Base-by-base conservation (phyloP, 331 rosid species). In the Malus hybrid region DNA sequence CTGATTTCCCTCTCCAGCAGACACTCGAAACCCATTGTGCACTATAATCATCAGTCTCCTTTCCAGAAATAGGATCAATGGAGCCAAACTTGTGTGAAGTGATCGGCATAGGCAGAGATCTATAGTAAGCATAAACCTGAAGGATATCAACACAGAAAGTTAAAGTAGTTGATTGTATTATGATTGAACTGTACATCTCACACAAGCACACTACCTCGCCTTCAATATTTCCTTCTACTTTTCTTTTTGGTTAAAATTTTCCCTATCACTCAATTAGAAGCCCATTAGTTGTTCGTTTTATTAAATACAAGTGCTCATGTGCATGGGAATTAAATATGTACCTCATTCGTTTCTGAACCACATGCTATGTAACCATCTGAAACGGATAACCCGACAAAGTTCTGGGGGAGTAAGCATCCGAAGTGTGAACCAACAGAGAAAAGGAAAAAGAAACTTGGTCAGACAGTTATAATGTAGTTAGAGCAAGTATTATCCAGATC, bases 301-400 rank as follows among this genome's bases (percentile, higher is more conserved):
- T 46, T 20, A 54, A 42, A 13, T 75, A 65, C 36, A 52, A 10
- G 44, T 31, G 18, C 64, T 42, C 20, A 71, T 14, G 29, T 71
- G 64, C 75, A 81, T 6, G 59, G 46, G 67, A 52, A 34, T 18
- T 39, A 42, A 59, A 10, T 13, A 72, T 64, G 61, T 90, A 95
- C 98, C 96, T 95, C 97, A 70, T 95, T 95, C 70, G 97, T 87
- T 89, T 95, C 99, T 76, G 99, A 95, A 80, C 99, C 99, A 61
- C 99, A 95, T 12, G 98, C 87, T 64, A 95, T 89, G 76, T 95
- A 95, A 79, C 96, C 97, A 75, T 95, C 89, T 69, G 87, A 83
- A 77, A 89, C 87, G 0, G 99, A 88, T 52, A 95, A 80, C 70
- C 99, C 99, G 65, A 95, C 98, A 76, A 95, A 95, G 80, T 95